Base-by-base conservation (phyloP, 305 asterid genomes). In the Fraxinus albicans region DNA sequence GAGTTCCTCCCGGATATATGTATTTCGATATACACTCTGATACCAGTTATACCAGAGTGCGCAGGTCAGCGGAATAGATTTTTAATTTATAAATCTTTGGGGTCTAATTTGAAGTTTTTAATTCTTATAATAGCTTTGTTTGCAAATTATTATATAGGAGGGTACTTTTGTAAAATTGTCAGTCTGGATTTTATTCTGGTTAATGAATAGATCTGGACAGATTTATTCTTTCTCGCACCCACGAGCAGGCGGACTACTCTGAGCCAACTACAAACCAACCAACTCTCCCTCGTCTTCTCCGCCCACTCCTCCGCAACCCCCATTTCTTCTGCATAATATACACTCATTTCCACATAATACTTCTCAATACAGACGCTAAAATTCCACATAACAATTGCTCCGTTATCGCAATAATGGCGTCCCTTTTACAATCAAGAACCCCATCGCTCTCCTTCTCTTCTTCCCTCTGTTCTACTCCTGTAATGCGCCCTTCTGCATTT, bases 281-380 rank as follows among this genome's bases (percentile, higher is more conserved):
- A 29, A 29, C 33, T 85, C 86, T 77, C 76, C 93, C 90, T 92
- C 87, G 97, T 80, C 89, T 79, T 90, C 94, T 92, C 97, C 94
- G 94, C 33, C 77, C 60, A 73, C 29, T 4, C 74, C 19, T 15
- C 42, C 60, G 33, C 74, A n/a, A 8, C 73, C 1, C 73, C 76
- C 13, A 50, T 31, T 19, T 70, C 75, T 23, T 36, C 58, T 69
- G 34, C 63, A 80, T 36, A 9, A 25, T 60, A 47, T 73, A 80
- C 60, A 47, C 35, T 70, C 19, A 44, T 40, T 72, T 40, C 65
- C 3, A 42, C 73, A 34, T 50, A 55, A 50, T 17, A n/a, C 78
- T 72, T 72, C 12, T 72, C 36, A 7, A 33, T 72, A 72, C 19
- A 33, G 9, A 33, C 25, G n/a, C 76, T 40, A 33, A 72, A 19